Evolutionary conservation across 331 rosid species (phyloP).

Genomic region (Cucumis variabilis): DNA sequence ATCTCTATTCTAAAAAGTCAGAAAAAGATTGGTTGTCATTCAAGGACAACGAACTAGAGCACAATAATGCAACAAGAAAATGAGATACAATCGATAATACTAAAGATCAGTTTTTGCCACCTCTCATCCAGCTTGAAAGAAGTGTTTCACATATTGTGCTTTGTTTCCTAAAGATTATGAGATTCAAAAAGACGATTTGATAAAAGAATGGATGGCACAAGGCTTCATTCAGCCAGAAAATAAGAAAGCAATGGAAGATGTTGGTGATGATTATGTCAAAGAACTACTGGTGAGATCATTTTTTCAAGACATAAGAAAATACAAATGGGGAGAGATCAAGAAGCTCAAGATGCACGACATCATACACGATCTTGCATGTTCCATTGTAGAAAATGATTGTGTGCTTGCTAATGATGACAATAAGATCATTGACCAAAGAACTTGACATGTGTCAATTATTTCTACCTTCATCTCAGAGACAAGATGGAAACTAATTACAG

Average conservation of each 20-base stretch:
- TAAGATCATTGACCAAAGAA: too few relatives aligned
- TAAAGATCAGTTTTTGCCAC: too few relatives aligned
- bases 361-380: conserved; percentile 13
- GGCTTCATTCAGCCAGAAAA: conserved; percentile 6
- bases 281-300: conserved; percentile 29
- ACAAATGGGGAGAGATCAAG: neutral
- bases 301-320: neutral
- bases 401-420: too few relatives aligned
- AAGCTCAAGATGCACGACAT: neutral
- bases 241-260: too few relatives aligned
- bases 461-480: too few relatives aligned
- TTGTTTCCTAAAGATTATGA: neutral
- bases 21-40: conserved; percentile 26
- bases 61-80: neutral
- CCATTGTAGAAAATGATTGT: neutral
- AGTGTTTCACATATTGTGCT: conserved; percentile 15
- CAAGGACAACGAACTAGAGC: conserved; percentile 27
- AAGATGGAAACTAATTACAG: too few relatives aligned
- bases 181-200: neutral
- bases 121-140: conserved; percentile 8
- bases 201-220: conserved; percentile 36
- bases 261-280: conserved; percentile 2
- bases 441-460: neutral
- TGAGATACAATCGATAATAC: neutral
- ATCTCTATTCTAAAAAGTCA: neutral